Conservation (phyloP, 2,329 filamentous ascomycete genomes). For the Cladosporium sp. region DNA sequence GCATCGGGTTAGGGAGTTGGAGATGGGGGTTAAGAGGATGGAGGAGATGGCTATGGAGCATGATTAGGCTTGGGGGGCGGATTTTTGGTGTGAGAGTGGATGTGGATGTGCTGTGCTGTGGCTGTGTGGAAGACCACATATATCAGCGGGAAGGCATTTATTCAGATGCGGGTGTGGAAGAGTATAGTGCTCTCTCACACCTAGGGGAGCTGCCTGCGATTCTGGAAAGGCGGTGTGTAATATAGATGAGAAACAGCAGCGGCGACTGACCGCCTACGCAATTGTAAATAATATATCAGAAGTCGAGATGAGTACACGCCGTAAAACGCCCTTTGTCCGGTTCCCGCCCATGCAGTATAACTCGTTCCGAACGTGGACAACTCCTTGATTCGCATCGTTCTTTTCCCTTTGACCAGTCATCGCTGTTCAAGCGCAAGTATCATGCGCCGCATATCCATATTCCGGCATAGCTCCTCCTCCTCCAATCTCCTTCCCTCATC, state of each 20-base stretch:
- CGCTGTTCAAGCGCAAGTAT: not conserved
- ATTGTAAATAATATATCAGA: conserved; percentile 1
- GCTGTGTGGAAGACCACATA: not conserved
- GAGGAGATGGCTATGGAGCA: conserved; percentile 54
- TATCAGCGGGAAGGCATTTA: not conserved
- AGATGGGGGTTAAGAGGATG: conserved; percentile 53
- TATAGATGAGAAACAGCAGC: not conserved
- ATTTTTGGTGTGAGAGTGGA: too few relatives aligned
- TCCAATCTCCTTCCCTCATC: not conserved
- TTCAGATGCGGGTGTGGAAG: not conserved
- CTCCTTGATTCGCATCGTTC: not conserved
- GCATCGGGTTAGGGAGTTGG: conserved; percentile 55
- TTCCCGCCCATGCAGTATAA: conserved; percentile 6
- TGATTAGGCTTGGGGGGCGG: too few relatives aligned
- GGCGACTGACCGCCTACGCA: not conserved
- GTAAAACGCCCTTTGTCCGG: conserved; percentile 10
- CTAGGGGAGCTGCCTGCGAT: not conserved
- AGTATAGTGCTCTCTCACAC: not conserved
- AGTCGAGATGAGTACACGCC: conserved; percentile 10
- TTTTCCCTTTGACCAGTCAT: not conserved
- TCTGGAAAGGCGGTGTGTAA: not conserved
- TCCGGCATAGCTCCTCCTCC: not conserved
- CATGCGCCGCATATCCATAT: not conserved
- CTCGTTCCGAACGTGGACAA: not conserved
- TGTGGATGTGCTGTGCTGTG: not conserved